Conservation (phyloP, 129 eudicot species). For the Escallonia herrerae region DNA sequence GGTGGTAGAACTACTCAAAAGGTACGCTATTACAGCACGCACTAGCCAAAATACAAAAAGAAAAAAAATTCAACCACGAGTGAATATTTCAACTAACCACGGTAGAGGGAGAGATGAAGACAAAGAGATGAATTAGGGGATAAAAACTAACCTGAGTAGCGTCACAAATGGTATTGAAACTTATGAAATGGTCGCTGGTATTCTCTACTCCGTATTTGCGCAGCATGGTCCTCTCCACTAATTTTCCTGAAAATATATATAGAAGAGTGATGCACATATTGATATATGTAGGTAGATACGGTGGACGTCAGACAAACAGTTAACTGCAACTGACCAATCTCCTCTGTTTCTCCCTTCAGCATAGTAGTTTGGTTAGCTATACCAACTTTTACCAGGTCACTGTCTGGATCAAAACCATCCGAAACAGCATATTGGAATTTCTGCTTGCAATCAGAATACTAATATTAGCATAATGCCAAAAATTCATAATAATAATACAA, state of each 20-base stretch:
- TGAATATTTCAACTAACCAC: too few relatives aligned
- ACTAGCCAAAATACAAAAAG: too few relatives aligned
- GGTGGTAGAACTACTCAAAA: too few relatives aligned
- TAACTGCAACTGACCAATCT: conserved; percentile 53
- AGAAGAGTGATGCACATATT: too few relatives aligned
- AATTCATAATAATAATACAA: not conserved
- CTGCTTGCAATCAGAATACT: conserved; percentile 31
- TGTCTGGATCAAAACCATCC: conserved; percentile 88
- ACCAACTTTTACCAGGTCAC: conserved; percentile 71
- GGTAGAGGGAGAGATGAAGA: too few relatives aligned
- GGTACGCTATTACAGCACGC: too few relatives aligned
- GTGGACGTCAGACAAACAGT: too few relatives aligned
- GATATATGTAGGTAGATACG: too few relatives aligned
- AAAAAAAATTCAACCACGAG: too few relatives aligned
- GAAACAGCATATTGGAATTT: conserved; percentile 87
- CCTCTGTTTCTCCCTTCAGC: conserved; percentile 98
- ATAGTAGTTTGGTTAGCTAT: conserved; percentile 97
- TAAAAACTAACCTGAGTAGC: conserved; percentile 69
- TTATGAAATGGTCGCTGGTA: conserved; percentile 62
- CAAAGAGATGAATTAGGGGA: not conserved
- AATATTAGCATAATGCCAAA: conserved; percentile 1
- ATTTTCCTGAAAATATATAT: conserved; percentile 39
- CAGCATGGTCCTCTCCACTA: conserved; percentile 89
- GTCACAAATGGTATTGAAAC: conserved; percentile 92
- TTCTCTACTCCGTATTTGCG: conserved; percentile 75